Percentiles rank a stretch among this genome's conserved stretches.
Evolutionary conservation across 1,139 yeast species (phyloP).

Genomic region (Candida glucosophila): DNA sequence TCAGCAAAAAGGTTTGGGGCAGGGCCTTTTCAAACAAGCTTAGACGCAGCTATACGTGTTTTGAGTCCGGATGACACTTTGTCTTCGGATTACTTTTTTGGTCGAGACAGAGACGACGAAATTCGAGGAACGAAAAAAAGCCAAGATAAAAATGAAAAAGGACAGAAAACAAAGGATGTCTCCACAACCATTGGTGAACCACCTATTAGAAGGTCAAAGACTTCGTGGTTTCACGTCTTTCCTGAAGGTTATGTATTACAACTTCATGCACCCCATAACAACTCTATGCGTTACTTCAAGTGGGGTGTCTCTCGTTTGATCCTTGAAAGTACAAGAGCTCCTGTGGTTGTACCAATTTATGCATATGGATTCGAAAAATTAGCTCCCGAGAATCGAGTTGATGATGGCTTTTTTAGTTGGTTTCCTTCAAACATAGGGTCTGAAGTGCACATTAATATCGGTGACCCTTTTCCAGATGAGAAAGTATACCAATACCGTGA

Average conservation of each 20-base stretch:
- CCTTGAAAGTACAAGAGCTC: slow-evolving; percentile 74
- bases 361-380: slow-evolving; percentile 81
- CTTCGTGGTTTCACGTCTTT: slow-evolving; percentile 90
- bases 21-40: slow-evolving; percentile 86
- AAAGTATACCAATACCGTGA: slow-evolving; percentile 51
- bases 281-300: slow-evolving; percentile 87
- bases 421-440: slow-evolving; percentile 63
- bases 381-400: slow-evolving; percentile 70
- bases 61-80: slow-evolving; percentile 71
- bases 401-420: slow-evolving; percentile 43
- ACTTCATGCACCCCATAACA: slow-evolving; percentile 64
- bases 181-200: slow-evolving; percentile 17
- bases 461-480: slow-evolving; percentile 59
- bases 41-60: slow-evolving; percentile 86
- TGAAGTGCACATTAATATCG: slow-evolving; percentile 61
- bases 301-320: slow-evolving; percentile 91
- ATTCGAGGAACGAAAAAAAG: too few species aligned
- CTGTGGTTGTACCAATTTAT: slow-evolving; percentile 85
- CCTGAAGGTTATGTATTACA: slow-evolving; percentile 96
- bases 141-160: slow-evolving; percentile 16
- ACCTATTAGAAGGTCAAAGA: slow-evolving; percentile 44
- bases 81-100: slow-evolving; percentile 38
- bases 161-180: slow-evolving; percentile 23
- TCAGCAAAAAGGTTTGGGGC: slow-evolving; percentile 82
- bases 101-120: too few species aligned